Percentiles rank a stretch among this genome's conserved stretches.
phyloP scores from a whole-genome alignment of 169 alveolate genomes.

The Plasmodium inui region DNA sequence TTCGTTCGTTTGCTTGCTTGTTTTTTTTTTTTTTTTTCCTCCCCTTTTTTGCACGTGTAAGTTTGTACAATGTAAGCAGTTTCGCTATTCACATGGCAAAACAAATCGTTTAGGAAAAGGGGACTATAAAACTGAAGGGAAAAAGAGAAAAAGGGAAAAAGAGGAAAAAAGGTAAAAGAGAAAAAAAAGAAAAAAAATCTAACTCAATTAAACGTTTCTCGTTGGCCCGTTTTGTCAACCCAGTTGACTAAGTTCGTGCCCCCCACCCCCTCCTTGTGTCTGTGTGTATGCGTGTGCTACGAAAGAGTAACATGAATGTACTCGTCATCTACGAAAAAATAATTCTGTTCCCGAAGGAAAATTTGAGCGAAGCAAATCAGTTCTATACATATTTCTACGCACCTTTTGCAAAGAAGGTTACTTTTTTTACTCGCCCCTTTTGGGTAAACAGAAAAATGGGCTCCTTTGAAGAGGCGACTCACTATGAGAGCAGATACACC shows the following conservation, averaged over 20 bases:
- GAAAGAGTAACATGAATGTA: not conserved
- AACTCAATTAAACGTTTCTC: not conserved
- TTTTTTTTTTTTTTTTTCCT: not conserved
- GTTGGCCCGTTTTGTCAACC: not conserved
- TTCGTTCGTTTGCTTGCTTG: not conserved
- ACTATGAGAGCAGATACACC: slow-evolving; percentile 1
- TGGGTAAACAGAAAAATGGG: not conserved
- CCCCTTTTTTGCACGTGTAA: not conserved
- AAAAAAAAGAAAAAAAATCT: not conserved
- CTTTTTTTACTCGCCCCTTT: not conserved
- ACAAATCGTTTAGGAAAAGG: not conserved
- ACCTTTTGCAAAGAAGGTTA: not conserved
- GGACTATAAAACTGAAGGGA: not conserved
- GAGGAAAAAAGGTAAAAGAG: too few species aligned
- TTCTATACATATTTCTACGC: not conserved
- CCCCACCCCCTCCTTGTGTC: not conserved
- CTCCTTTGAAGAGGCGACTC: not conserved
- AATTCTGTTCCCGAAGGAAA: not conserved
- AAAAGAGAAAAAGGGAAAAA: not conserved
- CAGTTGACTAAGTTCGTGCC: not conserved
- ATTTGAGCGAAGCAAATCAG: not conserved
- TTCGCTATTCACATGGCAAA: not conserved
- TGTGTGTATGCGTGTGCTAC: not conserved
- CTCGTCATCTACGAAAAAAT: not conserved
- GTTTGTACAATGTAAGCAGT: not conserved